Evolutionary conservation across 805 yeast species (phyloP), one percentile per base, ranked within the genome.

Genomic region (Pichia californica): DNA sequence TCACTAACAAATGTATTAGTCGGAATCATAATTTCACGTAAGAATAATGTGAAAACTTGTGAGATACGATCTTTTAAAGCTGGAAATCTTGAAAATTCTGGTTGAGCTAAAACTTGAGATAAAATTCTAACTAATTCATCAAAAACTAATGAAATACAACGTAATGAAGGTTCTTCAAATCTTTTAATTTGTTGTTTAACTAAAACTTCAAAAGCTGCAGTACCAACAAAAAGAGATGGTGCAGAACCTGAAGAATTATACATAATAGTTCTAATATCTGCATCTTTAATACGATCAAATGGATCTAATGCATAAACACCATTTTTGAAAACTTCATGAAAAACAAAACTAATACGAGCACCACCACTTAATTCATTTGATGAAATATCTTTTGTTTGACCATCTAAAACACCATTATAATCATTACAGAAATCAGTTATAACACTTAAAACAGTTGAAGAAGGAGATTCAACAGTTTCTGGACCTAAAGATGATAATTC

Each of bases 241-340:
- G 98, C 81, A 28, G 96, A 83, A 57, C 99, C 99, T 8, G 96
- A 84, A 34, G 97, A 85, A 65, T 91, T 91, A 70, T 93, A 91
- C 83, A 91, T 83, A 52, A 93, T 93, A 16, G 98, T 91, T 67
- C 99, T 80, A 58, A 91, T 91, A 63, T 91, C 99, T 26, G 87
- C 82, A 61, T 91, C 97, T 66, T 88, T 87, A 56, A 91, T 88
- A 64, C 88, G 95, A 61, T 91, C 97, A 63, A 88, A 93, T 40
- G 99, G 99, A 64, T 91, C 98, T 45, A 91, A 73, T 0, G 96
- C 85, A 59, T 79, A 77, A 44, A 91, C 75, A 68, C 98, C 98
- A 62, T 87, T 89, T 60, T 91, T 83, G 71, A 80, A 91, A 45
- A 93, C 84, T 69, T 91, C 98, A 63, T 91, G 98, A 71, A 91